Percentiles rank a stretch among this genome's conserved stretches.
These are phyloP conservation scores for Neurospora sp. DNA, from an alignment of 2,329 filamentous ascomycete species.

Conservation along the genomic window DNA sequence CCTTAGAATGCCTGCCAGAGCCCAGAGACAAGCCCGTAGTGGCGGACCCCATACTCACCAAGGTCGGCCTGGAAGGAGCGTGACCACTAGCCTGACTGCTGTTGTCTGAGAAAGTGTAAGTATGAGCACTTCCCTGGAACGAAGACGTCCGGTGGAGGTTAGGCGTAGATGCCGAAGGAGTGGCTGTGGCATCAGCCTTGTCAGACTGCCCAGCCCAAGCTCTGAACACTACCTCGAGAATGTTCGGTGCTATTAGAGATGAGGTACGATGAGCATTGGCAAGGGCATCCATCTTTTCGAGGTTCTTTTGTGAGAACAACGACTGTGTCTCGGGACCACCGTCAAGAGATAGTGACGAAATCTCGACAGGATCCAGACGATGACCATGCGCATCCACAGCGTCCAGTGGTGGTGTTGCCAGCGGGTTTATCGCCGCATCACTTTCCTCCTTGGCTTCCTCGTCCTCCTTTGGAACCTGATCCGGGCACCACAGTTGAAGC, in stretches of 20 bases:
- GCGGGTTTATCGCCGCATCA: constrained; percentile 63
- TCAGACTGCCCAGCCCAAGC: constrained; percentile 81
- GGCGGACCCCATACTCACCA: constrained; percentile 52
- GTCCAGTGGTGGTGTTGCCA: constrained; percentile 70
- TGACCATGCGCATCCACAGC: constrained; percentile 75
- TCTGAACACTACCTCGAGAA: constrained; percentile 80
- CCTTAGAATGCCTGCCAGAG: constrained; percentile 45
- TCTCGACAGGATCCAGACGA: constrained; percentile 61
- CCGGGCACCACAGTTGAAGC: constrained; percentile 78
- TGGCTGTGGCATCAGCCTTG: constrained; percentile 48
- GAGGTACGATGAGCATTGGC: constrained; percentile 84
- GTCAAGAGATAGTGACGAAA: constrained; percentile 70
- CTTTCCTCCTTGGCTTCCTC: constrained; percentile 41
- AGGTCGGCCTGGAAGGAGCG: constrained; percentile 56
- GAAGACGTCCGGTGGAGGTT: constrained; percentile 55
- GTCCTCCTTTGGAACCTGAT: constrained; percentile 62
- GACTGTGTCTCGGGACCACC: constrained; percentile 73
- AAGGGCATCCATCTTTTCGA: constrained; percentile 70
- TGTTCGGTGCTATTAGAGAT: constrained; percentile 84
- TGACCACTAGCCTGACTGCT: constrained; percentile 54
- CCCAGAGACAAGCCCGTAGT: constrained; percentile 55
- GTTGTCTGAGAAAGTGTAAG: constrained; percentile 65
- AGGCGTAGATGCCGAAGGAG: constrained; percentile 36
- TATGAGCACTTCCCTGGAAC: constrained; percentile 45
- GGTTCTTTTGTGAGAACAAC: constrained; percentile 90